Evolutionary conservation across 345 rosid species (phyloP), one percentile per base, ranked within the genome.

Genomic region (Garcia nutans): DNA sequence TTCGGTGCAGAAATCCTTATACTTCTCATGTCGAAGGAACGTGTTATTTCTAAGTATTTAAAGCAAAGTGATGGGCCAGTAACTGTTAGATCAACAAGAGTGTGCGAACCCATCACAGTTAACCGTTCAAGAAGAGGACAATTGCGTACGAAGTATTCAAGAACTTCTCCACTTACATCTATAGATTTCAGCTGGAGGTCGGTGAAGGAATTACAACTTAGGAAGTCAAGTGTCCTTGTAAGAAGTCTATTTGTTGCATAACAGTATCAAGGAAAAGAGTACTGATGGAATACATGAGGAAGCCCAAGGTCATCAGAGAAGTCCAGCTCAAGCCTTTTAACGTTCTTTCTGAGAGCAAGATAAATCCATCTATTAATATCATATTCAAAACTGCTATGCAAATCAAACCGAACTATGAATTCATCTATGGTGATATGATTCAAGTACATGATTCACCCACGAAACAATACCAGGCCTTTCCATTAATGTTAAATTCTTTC

Each of bases 141-240:
- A 37, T 22, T 49, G 47, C 19, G 22, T 10, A 77, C 15, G 16
- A 77, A 59, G 63, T 55, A 50, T 7, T 77, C 74, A 31, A 70
- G 31, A 28, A 52, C 19, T 37, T 62, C 69, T 3, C 68, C 75
- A 7, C 24, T 50, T n/a, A 76, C 45, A n/a, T 76, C 58, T 10
- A 76, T 7, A 12, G 23, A 49, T 26, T 62, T 70, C 56, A 77
- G 56, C 63, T 0, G 1, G 37, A 77, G 70, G 49, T 61, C 31
- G 11, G 22, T 70, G n/a, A 77, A 41, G 17, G 13, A 57, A 6
- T 6, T 31, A 55, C 17, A 22, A n/a, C 16, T 8, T 58, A 1
- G n/a, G 1, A 6, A n/a, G 26, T 0, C 3, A 22, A 22, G 41
- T 37, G 6, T 37, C 41, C 41, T 37, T 37, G 41, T 37, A 37